Evolutionary conservation across 345 rosid genomes (phyloP).

Genomic region (Syzygium oleosum): DNA sequence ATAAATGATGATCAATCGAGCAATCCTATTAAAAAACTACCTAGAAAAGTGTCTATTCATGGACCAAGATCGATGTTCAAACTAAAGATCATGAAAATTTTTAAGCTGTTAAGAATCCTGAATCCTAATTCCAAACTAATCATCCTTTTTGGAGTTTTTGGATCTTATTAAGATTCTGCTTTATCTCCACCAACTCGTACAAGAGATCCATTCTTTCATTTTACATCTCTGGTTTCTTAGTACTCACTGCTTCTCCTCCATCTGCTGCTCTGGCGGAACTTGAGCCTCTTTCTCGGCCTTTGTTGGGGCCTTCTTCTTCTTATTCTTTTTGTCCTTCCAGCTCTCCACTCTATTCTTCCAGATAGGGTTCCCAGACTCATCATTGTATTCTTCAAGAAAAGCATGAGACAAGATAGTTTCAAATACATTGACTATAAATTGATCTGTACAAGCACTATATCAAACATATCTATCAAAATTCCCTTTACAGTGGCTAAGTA

Average conservation of each 20-base stretch:
- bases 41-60: background rate
- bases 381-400: conserved; percentile 54
- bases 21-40: background rate
- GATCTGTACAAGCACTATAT: background rate
- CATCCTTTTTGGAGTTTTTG: background rate
- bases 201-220: background rate
- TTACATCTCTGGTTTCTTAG: background rate
- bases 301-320: conserved; percentile 54
- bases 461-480: background rate
- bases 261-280: conserved; percentile 77
- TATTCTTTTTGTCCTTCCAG: conserved; percentile 91
- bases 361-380: conserved; percentile 82
- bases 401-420: background rate
- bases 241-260: conserved; percentile 73
- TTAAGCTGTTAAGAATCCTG: background rate
- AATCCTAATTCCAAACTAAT: background rate
- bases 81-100: background rate
- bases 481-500: background rate
- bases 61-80: background rate
- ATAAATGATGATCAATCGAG: background rate
- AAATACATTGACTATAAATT: background rate
- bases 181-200: background rate
- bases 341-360: conserved; percentile 98
- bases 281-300: conserved; percentile 56
- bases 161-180: background rate